These are phyloP conservation scores for Taphrina pruni DNA, from an alignment of 1,139 yeast species.

Conservation along the genomic window DNA sequence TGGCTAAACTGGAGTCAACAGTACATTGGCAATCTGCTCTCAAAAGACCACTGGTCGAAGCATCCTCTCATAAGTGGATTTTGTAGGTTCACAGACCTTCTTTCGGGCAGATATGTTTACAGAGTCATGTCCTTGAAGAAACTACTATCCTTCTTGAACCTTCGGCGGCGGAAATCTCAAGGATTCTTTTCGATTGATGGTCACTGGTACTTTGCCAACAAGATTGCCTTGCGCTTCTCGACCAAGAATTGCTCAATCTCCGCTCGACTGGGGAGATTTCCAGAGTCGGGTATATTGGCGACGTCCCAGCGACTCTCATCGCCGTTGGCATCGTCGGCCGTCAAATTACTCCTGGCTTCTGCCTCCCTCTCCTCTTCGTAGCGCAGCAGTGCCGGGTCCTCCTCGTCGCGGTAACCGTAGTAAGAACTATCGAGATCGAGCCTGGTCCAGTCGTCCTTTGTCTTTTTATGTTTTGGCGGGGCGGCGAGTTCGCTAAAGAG, in stretches of 20 bases:
- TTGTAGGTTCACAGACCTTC: no score
- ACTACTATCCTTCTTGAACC: no score
- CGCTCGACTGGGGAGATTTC: conserved; percentile 30
- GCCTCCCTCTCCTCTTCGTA: conserved; percentile 50
- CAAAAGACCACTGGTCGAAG: no score
- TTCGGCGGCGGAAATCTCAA: no score
- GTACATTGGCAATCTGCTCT: no score
- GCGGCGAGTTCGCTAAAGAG: conserved; percentile 53
- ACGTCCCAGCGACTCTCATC: conserved; percentile 43
- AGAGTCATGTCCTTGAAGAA: no score
- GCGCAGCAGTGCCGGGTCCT: conserved; percentile 46
- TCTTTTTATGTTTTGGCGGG: conserved; percentile 33
- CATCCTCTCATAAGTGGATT: no score
- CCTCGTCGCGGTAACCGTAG: conserved; percentile 59
- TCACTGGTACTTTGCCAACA: conserved; percentile 35
- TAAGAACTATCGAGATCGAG: conserved; percentile 54
- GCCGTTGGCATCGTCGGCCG: conserved; percentile 41
- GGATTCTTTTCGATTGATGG: no score
- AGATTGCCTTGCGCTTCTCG: conserved; percentile 35
- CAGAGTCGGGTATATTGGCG: conserved; percentile 40
- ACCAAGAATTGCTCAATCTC: conserved; percentile 41
- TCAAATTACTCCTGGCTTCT: conserved; percentile 46
- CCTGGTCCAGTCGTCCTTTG: conserved; percentile 46
- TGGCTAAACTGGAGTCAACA: no score
- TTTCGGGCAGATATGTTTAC: no score